Evolutionary conservation across 441 rosid genomes (phyloP), one percentile per base, ranked within the genome.

Genomic region (Aleurites moluccanus): DNA sequence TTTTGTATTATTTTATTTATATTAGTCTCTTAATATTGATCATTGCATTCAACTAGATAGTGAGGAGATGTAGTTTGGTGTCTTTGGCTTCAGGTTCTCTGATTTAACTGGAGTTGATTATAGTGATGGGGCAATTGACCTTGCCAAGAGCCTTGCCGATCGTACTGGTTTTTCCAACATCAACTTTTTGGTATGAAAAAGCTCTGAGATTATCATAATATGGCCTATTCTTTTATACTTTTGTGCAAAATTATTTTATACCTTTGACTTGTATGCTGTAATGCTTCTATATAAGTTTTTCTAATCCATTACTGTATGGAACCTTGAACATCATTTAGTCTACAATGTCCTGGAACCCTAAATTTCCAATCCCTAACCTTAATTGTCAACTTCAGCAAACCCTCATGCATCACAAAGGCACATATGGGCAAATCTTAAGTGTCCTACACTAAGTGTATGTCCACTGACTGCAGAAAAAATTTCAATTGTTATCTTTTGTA

Each of bases 61-160:
- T 59, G 33, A 69, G 45, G 49, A 25, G 6, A 50, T 64, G 45
- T 53, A 0, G 11, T 60, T 25, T 60, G 35, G 57, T 70, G n/a
- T 45, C 69, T 78, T 67, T 75, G 68, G 55, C 42, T 80, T 71
- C 86, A 93, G 97, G 89, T 95, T 91, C 87, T 82, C 92, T 77
- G 97, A 91, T 79, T 87, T 93, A 82, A 95, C 95, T 9, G 98
- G 98, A 77, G 83, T 82, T 70, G 97, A 95, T 79, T 95, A 95
- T 64, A 91, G 97, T 76, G 98, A 95, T 84, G 92, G 92, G 42
- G 99, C 97, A 6, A 81, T 93, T 70, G 85, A 88, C 81, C 99
- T 95, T 50, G 95, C 99, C 38, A 88, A 80, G 75, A 89, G 86
- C 77, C 89, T 95, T 77, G 92, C 97, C 80, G 80, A 83, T 69